A percentile compares a stretch with the other conserved stretches of the same genome.
phyloP scores from a whole-genome alignment of 495 filamentous ascomycete species.

The Tuber melanosporum region DNA sequence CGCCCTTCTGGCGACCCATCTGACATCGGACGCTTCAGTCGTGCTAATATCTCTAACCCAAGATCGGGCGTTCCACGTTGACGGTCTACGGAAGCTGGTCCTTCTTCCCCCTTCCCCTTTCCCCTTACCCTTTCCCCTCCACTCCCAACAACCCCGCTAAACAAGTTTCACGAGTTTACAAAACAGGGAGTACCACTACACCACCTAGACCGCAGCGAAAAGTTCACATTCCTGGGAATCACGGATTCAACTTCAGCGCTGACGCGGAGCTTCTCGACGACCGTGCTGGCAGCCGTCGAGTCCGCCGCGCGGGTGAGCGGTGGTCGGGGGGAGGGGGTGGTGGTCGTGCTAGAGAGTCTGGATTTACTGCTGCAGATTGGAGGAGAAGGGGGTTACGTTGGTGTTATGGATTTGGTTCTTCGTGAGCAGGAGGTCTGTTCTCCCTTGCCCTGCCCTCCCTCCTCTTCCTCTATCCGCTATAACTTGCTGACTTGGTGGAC shows the following conservation, averaged over 20 bases:
- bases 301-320: constrained; percentile 35
- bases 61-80: background rate
- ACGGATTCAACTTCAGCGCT: background rate
- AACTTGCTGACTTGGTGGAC: constrained; percentile 20
- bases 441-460: background rate
- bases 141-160: background rate
- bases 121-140: background rate
- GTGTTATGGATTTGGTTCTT: constrained; percentile 47
- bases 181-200: background rate
- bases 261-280: background rate
- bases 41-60: background rate
- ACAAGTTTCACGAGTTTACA: too few relatives aligned
- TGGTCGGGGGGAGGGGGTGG: constrained; percentile 20
- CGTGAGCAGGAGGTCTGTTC: constrained; percentile 51
- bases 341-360: constrained; percentile 53
- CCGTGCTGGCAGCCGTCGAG: background rate
- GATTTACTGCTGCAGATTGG: constrained; percentile 53
- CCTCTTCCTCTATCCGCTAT: too few relatives aligned
- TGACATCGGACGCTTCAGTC: background rate
- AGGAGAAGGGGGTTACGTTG: constrained; percentile 41
- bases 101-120: background rate
- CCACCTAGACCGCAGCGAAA: background rate
- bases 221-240: background rate
- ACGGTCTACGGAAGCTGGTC: background rate
- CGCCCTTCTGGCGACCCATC: background rate